A percentile compares a stretch with the other conserved stretches of the same genome.
Conservation (phyloP, 768 basidiomycete genomes). For the Leucocoprinus sp. region DNA sequence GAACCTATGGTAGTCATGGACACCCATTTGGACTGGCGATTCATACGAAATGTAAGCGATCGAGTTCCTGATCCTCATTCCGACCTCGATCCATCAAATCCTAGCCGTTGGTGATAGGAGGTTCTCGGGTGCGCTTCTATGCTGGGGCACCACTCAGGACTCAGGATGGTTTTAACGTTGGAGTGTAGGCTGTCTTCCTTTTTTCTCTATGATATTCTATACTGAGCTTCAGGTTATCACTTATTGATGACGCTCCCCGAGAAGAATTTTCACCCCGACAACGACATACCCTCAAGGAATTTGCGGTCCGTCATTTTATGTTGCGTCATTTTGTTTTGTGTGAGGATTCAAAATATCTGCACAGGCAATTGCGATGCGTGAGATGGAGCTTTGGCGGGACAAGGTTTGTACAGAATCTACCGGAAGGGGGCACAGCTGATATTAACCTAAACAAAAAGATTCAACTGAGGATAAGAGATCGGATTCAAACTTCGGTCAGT, state of each 20-base stretch:
- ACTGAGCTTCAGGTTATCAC: constrained; percentile 47
- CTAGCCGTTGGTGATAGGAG: constrained; percentile 63
- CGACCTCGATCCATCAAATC: neutral
- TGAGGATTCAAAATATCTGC: constrained; percentile 17
- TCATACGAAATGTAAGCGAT: constrained; percentile 63
- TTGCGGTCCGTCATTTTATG: constrained; percentile 43
- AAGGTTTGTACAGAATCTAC: constrained; percentile 42
- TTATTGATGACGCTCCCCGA: constrained; percentile 78
- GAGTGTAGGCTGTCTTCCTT: constrained; percentile 43
- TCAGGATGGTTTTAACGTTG: constrained; percentile 84
- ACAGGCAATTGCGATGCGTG: constrained; percentile 81
- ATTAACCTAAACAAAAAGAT: constrained; percentile 39
- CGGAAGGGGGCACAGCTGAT: neutral
- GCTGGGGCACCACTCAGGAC: constrained; percentile 88
- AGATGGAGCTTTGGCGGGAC: constrained; percentile 93
- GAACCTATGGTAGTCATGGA: constrained; percentile 87
- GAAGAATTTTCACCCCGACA: constrained; percentile 84
- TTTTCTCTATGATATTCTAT: neutral
- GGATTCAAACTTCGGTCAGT: constrained; percentile 81
- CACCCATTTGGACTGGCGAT: constrained; percentile 78
- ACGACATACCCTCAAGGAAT: constrained; percentile 89
- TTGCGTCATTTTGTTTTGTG: neutral
- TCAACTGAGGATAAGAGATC: constrained; percentile 82
- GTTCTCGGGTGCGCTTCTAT: constrained; percentile 76
- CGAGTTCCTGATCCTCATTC: constrained; percentile 4